Evolutionary conservation across 148 eudicot species (phyloP), one percentile per base, ranked within the genome.

Genomic region (Talinum fruticosum): DNA sequence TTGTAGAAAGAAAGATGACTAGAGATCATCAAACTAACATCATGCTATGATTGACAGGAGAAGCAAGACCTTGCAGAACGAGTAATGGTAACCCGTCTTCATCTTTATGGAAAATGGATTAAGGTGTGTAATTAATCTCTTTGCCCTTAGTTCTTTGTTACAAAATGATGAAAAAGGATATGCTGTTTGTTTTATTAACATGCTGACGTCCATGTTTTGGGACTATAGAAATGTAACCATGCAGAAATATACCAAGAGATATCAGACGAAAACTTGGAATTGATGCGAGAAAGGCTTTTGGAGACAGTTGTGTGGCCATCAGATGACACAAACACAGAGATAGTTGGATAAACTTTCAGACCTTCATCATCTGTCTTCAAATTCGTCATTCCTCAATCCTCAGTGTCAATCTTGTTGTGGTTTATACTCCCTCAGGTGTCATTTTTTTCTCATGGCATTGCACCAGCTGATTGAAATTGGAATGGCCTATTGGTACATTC

Each of bases 81-180:
- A 82, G 97, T 96, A 41, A 96, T 93, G 99, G 85, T 88, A 80
- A 96, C 98, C 21, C 92, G 99, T 18, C 99, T 96, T 79, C 91
- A 91, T 85, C 89, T 96, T 33, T 96, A 93, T 36, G 97, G 90
- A 59, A 93, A 88, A 88, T 96, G 99, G 99, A 79, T 93, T 54
- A 96, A 96, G 98, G 98, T 96, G 81, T 36, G 71, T 19, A 66
- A 59, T 53, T n/a, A 8, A 38, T 65, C 69, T 73, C 36, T 26
- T 33, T 8, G 28, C 14, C 8, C 32, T 16, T 33, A 62, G 53
- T 19, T 77, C 35, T 1, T 72, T 54, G 8, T 41, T 41, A 23
- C 24, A 34, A 16, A 21, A 21, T 16, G 10, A 21, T 51, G 32
- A 66, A 34, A 21, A 30, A 29, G 3, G 13, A 8, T 16, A 32